These are phyloP conservation scores for Ampelocalamus luodianensis DNA, from an alignment of 176 grass and related monocot species.

Conservation along the genomic window DNA sequence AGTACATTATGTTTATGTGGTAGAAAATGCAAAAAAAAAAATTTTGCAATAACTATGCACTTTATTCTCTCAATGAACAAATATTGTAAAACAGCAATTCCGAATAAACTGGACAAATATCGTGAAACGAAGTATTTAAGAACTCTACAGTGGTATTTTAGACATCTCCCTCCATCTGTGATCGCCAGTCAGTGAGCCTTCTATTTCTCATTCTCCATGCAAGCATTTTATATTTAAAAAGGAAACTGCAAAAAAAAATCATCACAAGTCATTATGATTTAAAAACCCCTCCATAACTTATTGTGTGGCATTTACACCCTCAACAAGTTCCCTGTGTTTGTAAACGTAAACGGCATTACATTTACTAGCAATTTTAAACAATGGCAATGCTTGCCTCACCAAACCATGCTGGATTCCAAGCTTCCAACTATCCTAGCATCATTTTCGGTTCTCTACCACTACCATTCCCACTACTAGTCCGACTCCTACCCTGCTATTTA, in stretches of 20 bases:
- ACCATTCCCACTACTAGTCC: not conserved
- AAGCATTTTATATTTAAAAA: constrained; percentile 23
- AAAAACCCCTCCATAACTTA: not conserved
- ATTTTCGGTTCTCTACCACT: not conserved
- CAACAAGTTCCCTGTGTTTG: not conserved
- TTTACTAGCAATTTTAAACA: constrained; percentile 16
- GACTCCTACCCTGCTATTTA: constrained; percentile 10
- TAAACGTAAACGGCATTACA: not conserved
- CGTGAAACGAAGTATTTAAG: not conserved
- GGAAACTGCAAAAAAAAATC: not conserved
- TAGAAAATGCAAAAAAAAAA: too few species aligned
- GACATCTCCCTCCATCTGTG: not conserved
- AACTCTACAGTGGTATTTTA: not conserved
- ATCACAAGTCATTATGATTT: not conserved
- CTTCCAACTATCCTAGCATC: not conserved
- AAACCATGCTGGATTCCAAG: constrained; percentile 19
- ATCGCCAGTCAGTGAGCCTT: not conserved
- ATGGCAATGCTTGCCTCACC: not conserved
- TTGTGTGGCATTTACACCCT: constrained; percentile 23
- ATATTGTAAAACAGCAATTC: too few species aligned
- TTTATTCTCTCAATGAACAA: too few species aligned
- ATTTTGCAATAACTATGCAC: too few species aligned
- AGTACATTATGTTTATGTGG: too few species aligned
- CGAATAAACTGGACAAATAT: too few species aligned
- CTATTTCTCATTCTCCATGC: not conserved